These are phyloP conservation scores for Talaromyces trachyspermus DNA, from an alignment of 495 filamentous ascomycete species.

Conservation along the genomic window DNA sequence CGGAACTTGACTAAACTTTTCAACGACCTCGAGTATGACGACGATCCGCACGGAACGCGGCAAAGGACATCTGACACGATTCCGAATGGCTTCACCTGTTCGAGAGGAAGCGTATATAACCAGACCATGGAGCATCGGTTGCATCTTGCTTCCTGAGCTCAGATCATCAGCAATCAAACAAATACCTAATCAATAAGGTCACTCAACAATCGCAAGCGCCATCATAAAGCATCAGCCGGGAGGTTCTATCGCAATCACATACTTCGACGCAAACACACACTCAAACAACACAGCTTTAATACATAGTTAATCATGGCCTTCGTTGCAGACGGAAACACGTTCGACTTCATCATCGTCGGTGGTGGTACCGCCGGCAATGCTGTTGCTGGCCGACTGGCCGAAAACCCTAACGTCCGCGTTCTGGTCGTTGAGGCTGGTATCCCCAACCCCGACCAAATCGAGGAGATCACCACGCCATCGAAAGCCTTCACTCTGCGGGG, in stretches of 20 bases:
- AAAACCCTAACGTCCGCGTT: slow-evolving; percentile 25
- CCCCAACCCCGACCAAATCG: slow-evolving; percentile 35
- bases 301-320: background rate
- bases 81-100: background rate
- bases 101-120: background rate
- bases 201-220: background rate
- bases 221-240: background rate
- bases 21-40: background rate
- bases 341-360: slow-evolving; percentile 50
- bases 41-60: background rate
- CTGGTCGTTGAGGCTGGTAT: slow-evolving; percentile 53
- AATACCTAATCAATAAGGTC: background rate
- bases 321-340: slow-evolving; percentile 16
- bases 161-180: background rate
- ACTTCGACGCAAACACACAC: background rate
- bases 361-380: slow-evolving; percentile 48
- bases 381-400: slow-evolving; percentile 42
- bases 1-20: too few species aligned
- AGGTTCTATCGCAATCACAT: too few species aligned
- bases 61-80: background rate
- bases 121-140: background rate
- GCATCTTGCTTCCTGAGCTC: background rate
- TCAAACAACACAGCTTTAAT: background rate
- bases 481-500: slow-evolving; percentile 27
- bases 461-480: slow-evolving; percentile 35